Conservation (phyloP, 371 early-diverging fungal species). For the Circinella minor region DNA sequence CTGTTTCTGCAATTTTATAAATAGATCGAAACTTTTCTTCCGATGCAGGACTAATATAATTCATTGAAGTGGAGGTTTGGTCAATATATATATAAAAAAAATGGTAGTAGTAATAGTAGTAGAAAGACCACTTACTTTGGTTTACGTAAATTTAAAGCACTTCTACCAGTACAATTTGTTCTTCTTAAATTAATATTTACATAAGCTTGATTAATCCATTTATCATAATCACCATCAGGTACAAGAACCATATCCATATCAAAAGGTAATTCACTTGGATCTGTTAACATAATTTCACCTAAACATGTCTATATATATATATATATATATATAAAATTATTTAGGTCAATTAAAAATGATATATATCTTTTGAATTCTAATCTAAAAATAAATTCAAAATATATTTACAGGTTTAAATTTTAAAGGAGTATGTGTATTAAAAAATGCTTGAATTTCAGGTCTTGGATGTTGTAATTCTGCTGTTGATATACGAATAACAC, state of each 20-base stretch:
- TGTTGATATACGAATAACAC: constrained; percentile 54
- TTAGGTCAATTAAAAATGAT: too few relatives aligned
- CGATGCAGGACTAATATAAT: constrained; percentile 59
- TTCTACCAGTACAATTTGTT: constrained; percentile 67
- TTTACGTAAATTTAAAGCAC: constrained; percentile 62
- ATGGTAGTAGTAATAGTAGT: neutral
- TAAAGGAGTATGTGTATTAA: constrained; percentile 42
- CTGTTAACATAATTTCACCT: constrained; percentile 63
- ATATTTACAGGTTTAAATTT: constrained; percentile 54
- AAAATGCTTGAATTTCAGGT: constrained; percentile 51
- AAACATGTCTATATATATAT: constrained; percentile 45
- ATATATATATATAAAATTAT: too few relatives aligned
- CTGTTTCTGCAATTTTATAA: constrained; percentile 62
- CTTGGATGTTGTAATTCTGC: constrained; percentile 56
- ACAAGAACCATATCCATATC: constrained; percentile 67
- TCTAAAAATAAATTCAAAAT: too few relatives aligned
- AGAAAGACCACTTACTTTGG: constrained; percentile 51
- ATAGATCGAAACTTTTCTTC: constrained; percentile 69
- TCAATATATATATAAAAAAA: too few relatives aligned
- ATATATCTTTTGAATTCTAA: too few relatives aligned
- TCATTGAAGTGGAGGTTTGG: too few relatives aligned
- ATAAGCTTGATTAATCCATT: constrained; percentile 57
- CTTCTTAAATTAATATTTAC: constrained; percentile 67
- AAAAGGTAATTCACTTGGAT: constrained; percentile 61
- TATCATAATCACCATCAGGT: constrained; percentile 68